phyloP scores from a whole-genome alignment of 2,329 filamentous ascomycete genomes.

The Amphichorda felina region DNA sequence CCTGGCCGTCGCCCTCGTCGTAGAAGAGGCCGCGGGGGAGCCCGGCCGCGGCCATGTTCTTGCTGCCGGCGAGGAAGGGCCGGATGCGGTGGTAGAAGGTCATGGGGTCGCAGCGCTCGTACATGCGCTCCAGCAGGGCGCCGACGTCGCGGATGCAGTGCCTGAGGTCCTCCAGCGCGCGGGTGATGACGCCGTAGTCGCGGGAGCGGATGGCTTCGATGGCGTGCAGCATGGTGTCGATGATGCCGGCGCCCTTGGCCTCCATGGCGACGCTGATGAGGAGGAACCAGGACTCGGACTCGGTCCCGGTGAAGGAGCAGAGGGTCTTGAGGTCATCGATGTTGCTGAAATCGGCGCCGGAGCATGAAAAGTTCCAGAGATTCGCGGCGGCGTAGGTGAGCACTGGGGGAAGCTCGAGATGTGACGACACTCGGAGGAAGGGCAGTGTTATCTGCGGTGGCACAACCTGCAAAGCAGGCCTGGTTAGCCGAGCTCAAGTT shows the following conservation, averaged over 20 bases:
- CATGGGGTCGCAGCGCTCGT: conserved; percentile 76
- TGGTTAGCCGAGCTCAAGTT: neutral
- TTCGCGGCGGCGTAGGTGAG: conserved; percentile 83
- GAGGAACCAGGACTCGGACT: conserved; percentile 93
- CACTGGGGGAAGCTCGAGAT: conserved; percentile 73
- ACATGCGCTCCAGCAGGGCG: conserved; percentile 65
- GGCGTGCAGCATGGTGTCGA: conserved; percentile 68
- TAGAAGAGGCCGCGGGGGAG: conserved; percentile 77
- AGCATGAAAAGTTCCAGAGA: conserved; percentile 71
- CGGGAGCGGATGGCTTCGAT: conserved; percentile 54
- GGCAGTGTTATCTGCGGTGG: conserved; percentile 70
- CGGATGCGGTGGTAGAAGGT: conserved; percentile 84
- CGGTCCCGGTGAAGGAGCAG: conserved; percentile 76
- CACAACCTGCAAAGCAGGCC: conserved; percentile 32
- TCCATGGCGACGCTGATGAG: conserved; percentile 85
- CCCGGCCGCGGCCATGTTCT: conserved; percentile 80
- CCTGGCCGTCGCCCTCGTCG: conserved; percentile 56
- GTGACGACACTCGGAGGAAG: conserved; percentile 57
- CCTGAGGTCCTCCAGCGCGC: conserved; percentile 53
- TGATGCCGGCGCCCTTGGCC: conserved; percentile 60
- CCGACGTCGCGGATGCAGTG: conserved; percentile 58
- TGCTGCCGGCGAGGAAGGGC: conserved; percentile 81
- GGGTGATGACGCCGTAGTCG: conserved; percentile 48
- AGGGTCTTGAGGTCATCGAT: conserved; percentile 60
- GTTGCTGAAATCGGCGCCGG: conserved; percentile 40